phyloP scores from a whole-genome alignment of 2,329 filamentous ascomycete genomes.

The Didymellaceae sp. region DNA sequence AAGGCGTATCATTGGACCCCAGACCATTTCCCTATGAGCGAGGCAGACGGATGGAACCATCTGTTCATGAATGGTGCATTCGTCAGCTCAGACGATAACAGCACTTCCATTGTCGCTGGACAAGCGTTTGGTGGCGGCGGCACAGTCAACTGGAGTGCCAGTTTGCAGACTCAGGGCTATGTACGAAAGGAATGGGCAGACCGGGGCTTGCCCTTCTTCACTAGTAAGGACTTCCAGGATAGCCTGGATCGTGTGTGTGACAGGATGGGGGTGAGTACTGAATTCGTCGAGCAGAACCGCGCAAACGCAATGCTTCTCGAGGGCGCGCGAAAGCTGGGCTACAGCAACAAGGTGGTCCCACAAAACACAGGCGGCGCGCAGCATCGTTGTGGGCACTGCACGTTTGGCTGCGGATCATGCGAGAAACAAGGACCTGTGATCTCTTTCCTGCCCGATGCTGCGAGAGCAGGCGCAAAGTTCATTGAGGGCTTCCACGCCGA shows the following conservation, averaged over 20 bases:
- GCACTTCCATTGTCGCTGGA: conserved; percentile 69
- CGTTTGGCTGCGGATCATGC: conserved; percentile 65
- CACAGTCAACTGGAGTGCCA: conserved; percentile 82
- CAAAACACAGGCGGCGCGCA: conserved; percentile 78
- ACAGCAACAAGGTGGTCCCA: conserved; percentile 70
- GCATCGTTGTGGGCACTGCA: conserved; percentile 75
- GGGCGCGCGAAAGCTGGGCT: conserved; percentile 75
- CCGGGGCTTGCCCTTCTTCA: conserved; percentile 74
- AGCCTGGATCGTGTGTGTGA: conserved; percentile 79
- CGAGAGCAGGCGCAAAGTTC: conserved; percentile 76
- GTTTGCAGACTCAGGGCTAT: conserved; percentile 72
- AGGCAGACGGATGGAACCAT: conserved; percentile 64
- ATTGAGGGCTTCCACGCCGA: conserved; percentile 81
- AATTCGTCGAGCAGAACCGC: conserved; percentile 73
- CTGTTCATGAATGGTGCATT: conserved; percentile 74
- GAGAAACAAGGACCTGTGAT: conserved; percentile 81
- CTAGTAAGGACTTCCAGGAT: conserved; percentile 74
- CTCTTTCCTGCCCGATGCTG: conserved; percentile 80
- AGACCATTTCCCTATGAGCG: conserved; percentile 75
- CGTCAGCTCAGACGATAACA: conserved; percentile 57
- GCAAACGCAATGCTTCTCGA: conserved; percentile 76
- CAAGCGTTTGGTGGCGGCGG: conserved; percentile 85
- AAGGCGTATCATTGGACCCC: conserved; percentile 80
- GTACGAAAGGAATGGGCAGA: conserved; percentile 84
- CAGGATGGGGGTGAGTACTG: conserved; percentile 75